phyloP scores from a whole-genome alignment of 371 early-diverging fungal species.

The Umbelopsis sp. region DNA sequence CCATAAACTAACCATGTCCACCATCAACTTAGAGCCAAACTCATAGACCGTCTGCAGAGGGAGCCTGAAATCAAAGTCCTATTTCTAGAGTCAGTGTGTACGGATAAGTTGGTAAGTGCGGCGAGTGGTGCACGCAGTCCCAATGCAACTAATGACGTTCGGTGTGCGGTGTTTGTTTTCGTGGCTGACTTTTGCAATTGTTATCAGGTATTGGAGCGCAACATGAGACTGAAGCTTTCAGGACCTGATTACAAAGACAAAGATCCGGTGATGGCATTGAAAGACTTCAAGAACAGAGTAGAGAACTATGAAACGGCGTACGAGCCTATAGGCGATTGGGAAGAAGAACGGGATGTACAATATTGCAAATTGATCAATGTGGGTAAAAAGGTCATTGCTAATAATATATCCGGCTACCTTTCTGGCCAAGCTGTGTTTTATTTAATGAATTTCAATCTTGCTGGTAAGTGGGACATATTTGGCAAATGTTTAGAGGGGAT shows the following conservation, averaged over 20 bases:
- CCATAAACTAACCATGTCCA: neutral
- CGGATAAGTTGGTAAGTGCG: slow-evolving; percentile 52
- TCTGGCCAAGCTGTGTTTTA: slow-evolving; percentile 86
- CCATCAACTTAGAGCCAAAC: slow-evolving; percentile 40
- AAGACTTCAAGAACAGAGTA: slow-evolving; percentile 78
- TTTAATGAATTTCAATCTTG: slow-evolving; percentile 78
- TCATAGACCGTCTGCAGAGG: slow-evolving; percentile 64
- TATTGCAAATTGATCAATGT: slow-evolving; percentile 86
- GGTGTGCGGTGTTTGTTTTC: too few relatives aligned
- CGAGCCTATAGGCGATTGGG: slow-evolving; percentile 75
- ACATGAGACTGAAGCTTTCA: slow-evolving; percentile 79
- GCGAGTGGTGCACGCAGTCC: neutral
- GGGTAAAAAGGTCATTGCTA: slow-evolving; percentile 82
- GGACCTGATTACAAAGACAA: slow-evolving; percentile 84
- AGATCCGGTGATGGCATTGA: slow-evolving; percentile 66
- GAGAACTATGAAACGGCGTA: slow-evolving; percentile 83
- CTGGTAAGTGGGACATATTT: slow-evolving; percentile 32
- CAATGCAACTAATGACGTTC: neutral
- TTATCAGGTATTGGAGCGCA: slow-evolving; percentile 64
- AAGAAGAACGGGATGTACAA: slow-evolving; percentile 73
- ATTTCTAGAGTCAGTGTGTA: slow-evolving; percentile 79
- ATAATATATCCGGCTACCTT: slow-evolving; percentile 81
- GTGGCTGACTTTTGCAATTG: too few relatives aligned
- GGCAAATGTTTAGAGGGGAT: neutral
- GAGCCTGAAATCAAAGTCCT: slow-evolving; percentile 61